A percentile compares a stretch with the other conserved stretches of the same genome.
phyloP scores from a whole-genome alignment of 495 filamentous ascomycete species.

The Podospora pseudocomata region DNA sequence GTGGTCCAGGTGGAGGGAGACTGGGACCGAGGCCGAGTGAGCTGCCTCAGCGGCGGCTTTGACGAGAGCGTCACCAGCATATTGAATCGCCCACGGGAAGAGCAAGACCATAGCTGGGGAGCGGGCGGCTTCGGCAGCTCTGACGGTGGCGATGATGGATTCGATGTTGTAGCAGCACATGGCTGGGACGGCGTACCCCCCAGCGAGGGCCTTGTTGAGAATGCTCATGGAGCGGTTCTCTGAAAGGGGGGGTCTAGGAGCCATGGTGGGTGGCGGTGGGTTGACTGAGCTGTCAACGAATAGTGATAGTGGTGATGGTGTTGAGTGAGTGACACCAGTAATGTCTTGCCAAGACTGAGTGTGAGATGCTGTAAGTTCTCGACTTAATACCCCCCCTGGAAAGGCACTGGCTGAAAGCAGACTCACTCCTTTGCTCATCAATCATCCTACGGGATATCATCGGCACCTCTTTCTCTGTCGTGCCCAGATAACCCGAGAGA shows the following conservation, averaged over 20 bases:
- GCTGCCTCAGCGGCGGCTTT: slow-evolving; percentile 44
- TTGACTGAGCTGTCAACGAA: background rate
- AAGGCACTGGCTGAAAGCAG: background rate
- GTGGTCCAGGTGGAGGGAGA: slow-evolving; percentile 75
- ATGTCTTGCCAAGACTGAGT: background rate
- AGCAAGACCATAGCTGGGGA: slow-evolving; percentile 79
- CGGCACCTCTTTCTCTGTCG: slow-evolving; percentile 13
- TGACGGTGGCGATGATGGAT: slow-evolving; percentile 73
- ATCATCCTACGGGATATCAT: background rate
- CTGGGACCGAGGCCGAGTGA: slow-evolving; percentile 63
- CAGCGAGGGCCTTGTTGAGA: slow-evolving; percentile 61
- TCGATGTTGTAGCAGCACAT: slow-evolving; percentile 89
- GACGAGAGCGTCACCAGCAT: slow-evolving; percentile 54
- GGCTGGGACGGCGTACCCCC: slow-evolving; percentile 67
- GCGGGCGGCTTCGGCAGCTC: slow-evolving; percentile 67
- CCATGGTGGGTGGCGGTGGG: slow-evolving; percentile 37
- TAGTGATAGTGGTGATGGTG: slow-evolving; percentile 7
- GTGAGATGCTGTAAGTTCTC: slow-evolving; percentile 4
- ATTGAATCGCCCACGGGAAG: slow-evolving; percentile 81
- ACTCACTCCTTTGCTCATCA: background rate
- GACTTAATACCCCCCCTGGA: background rate
- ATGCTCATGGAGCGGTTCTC: slow-evolving; percentile 65
- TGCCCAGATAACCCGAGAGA: slow-evolving; percentile 8
- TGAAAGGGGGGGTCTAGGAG: slow-evolving; percentile 41
- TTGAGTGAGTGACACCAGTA: background rate